These are phyloP conservation scores for Didymella pomorum DNA, from an alignment of 2,329 filamentous ascomycete species.

Conservation along the genomic window DNA sequence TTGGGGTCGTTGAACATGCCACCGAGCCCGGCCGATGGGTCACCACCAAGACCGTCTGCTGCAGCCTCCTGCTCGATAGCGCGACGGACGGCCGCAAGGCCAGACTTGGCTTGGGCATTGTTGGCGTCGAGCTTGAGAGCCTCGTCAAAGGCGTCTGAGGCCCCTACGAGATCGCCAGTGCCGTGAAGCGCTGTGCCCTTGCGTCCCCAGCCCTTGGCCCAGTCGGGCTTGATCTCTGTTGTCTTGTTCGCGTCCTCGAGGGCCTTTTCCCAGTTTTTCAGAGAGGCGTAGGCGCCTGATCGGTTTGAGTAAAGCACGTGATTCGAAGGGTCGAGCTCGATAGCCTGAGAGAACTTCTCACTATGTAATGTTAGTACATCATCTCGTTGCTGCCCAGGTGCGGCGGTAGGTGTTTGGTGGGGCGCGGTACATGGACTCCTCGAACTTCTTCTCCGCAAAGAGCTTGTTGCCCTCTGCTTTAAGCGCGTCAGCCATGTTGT, in stretches of 20 bases:
- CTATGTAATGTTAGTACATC: constrained; percentile 57
- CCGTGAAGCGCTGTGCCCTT: constrained; percentile 94
- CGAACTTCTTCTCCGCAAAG: constrained; percentile 96
- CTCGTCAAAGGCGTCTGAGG: constrained; percentile 89
- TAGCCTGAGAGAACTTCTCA: constrained; percentile 93
- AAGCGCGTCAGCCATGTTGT: constrained; percentile 75
- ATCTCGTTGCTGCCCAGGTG: neutral
- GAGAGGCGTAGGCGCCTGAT: constrained; percentile 85
- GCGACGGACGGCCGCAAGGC: constrained; percentile 82
- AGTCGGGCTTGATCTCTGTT: constrained; percentile 94
- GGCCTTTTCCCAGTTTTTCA: constrained; percentile 85
- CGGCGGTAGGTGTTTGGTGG: constrained; percentile 22
- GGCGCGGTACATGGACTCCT: constrained; percentile 85
- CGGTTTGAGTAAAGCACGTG: constrained; percentile 99
- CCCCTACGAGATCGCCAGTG: constrained; percentile 81
- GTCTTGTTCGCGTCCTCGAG: constrained; percentile 92
- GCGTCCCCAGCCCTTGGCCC: constrained; percentile 94
- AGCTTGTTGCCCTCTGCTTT: constrained; percentile 99
- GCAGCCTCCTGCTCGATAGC: constrained; percentile 81
- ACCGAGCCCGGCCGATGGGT: constrained; percentile 79
- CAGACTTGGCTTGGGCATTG: constrained; percentile 92
- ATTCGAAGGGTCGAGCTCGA: constrained; percentile 84
- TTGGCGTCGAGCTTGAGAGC: constrained; percentile 91
- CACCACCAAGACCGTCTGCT: constrained; percentile 67
- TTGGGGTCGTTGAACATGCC: constrained; percentile 95